These are phyloP conservation scores for Styphnolobium japonicum DNA, from an alignment of 306 rosid species.

Conservation along the genomic window DNA sequence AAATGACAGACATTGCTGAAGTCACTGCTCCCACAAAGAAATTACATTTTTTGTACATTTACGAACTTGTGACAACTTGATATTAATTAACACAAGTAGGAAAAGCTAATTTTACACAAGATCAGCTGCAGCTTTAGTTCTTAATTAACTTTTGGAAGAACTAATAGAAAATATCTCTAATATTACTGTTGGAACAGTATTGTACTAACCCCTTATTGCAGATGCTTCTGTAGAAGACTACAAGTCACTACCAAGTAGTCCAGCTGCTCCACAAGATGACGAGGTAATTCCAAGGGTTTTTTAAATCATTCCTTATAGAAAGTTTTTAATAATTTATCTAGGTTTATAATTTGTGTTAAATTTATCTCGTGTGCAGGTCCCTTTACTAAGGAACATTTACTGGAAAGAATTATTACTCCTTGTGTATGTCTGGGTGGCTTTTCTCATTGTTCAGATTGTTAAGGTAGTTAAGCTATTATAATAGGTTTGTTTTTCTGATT, in stretches of 20 bases:
- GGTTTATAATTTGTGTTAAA: background rate
- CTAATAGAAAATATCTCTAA: background rate
- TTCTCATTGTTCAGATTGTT: constrained; percentile 70
- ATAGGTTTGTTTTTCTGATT: background rate
- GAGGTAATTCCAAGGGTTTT: constrained; percentile 44
- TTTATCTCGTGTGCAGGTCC: constrained; percentile 49
- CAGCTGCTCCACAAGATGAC: constrained; percentile 53
- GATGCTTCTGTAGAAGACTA: constrained; percentile 59
- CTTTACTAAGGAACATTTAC: constrained; percentile 44
- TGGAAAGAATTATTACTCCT: constrained; percentile 73
- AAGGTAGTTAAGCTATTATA: constrained; percentile 46
- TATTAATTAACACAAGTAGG: background rate
- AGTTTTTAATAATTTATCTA: background rate
- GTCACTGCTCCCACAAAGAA: background rate
- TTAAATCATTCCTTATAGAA: background rate
- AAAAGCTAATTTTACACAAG: background rate
- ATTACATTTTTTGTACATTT: background rate
- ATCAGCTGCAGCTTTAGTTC: background rate
- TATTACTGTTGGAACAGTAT: background rate
- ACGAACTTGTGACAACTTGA: background rate
- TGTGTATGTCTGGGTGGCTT: constrained; percentile 75
- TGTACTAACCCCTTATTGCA: constrained; percentile 24
- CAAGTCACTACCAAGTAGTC: constrained; percentile 60
- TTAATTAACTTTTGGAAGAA: background rate
- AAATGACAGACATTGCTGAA: background rate